Conservation (phyloP, 2,329 filamentous ascomycete species). For the Tetracladium maxilliforme region DNA sequence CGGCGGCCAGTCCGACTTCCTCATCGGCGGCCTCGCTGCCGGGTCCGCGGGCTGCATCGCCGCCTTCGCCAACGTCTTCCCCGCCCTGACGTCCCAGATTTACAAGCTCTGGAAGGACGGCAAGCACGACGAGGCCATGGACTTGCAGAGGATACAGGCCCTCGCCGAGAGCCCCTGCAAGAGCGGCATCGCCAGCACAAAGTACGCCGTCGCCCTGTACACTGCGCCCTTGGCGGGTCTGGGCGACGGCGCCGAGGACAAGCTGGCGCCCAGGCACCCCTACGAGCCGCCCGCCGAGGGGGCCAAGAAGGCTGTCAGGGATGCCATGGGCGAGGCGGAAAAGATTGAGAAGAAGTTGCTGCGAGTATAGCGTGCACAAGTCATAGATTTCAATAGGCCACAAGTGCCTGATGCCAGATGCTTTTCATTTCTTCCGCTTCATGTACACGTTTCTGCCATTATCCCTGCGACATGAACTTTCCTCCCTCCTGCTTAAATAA, state of each 20-base stretch:
- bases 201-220: slow-evolving; percentile 35
- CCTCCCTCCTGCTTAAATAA: slow-evolving; percentile 45
- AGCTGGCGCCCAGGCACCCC: slow-evolving; percentile 71
- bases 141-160: slow-evolving; percentile 32
- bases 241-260: slow-evolving; percentile 35
- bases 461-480: too few species aligned
- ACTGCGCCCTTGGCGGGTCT: slow-evolving; percentile 33
- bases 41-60: slow-evolving; percentile 40
- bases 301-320: slow-evolving; percentile 45
- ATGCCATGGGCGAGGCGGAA: slow-evolving; percentile 33
- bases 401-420: too few species aligned
- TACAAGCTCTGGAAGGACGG: slow-evolving; percentile 32
- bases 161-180: slow-evolving; percentile 36
- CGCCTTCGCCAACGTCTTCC: slow-evolving; percentile 41
- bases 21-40: slow-evolving; percentile 35
- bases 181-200: slow-evolving; percentile 35
- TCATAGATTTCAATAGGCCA: too few species aligned
- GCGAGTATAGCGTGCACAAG: slow-evolving; percentile 1
- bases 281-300: slow-evolving; percentile 47
- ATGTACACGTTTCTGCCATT: too few species aligned
- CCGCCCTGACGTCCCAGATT: slow-evolving; percentile 29
- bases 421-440: too few species aligned
- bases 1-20: slow-evolving; percentile 43
- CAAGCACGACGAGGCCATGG: slow-evolving; percentile 30
- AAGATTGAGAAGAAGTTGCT: slow-evolving; percentile 12